Percentiles rank a stretch among this genome's conserved stretches.
Conservation (phyloP, 129 eudicot genomes). For the Centella asiatica region DNA sequence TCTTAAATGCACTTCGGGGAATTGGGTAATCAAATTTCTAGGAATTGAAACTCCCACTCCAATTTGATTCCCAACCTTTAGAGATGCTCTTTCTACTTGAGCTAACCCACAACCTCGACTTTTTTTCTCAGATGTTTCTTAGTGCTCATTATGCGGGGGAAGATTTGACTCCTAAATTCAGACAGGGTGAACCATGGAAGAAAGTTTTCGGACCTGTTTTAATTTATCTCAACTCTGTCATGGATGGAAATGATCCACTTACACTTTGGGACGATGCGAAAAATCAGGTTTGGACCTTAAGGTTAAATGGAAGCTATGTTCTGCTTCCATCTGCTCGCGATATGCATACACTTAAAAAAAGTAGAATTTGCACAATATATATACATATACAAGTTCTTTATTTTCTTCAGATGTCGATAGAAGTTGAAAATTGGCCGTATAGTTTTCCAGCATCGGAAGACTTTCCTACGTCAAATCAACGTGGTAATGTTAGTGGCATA, state of each 20-base stretch:
- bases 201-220: slow-evolving; percentile 87
- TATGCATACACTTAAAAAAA: neutral
- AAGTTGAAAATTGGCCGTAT: slow-evolving; percentile 79
- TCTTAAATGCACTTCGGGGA: too few relatives aligned
- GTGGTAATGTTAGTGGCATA: slow-evolving; percentile 64
- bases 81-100: too few relatives aligned
- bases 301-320: neutral
- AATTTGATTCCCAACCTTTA: too few relatives aligned
- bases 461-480: slow-evolving; percentile 52
- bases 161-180: slow-evolving; percentile 61
- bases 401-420: slow-evolving; percentile 42
- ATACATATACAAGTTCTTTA: slow-evolving; percentile 10
- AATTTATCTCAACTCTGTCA: slow-evolving; percentile 55
- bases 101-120: too few relatives aligned
- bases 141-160: slow-evolving; percentile 89
- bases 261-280: slow-evolving; percentile 86
- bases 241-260: slow-evolving; percentile 47
- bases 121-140: slow-evolving; percentile 58
- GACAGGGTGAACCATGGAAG: slow-evolving; percentile 82
- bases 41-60: too few relatives aligned
- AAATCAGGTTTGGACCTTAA: slow-evolving; percentile 39
- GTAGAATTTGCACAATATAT: neutral
- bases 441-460: slow-evolving; percentile 68
- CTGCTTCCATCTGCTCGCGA: neutral
- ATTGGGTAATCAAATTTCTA: too few relatives aligned